Base-by-base conservation (phyloP, 208 protist species). In the Leishmania lainsoni region DNA sequence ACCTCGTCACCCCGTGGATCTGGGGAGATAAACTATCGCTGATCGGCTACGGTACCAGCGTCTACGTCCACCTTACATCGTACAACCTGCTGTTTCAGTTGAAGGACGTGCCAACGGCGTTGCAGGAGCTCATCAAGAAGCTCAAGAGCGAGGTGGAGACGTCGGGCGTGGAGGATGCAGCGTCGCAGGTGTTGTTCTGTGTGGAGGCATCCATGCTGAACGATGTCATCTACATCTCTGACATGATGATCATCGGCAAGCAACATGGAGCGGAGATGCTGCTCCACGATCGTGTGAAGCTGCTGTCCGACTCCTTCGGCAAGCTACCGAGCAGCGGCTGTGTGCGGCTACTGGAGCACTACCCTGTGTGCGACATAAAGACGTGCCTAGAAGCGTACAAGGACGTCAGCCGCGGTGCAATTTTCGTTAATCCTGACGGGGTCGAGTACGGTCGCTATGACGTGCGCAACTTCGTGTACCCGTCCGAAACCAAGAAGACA, bases 391-490 rank as follows among this genome's bases (percentile, higher is more conserved):
- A 87, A 9, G 87, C 86, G 17, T 87, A 94, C 81, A 84, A 84
- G 69, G 75, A 86, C 49, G 48, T 86, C 59, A 89, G 90, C 8
- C 84, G 83, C 69, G 94, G 94, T 54, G 86, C 91, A 12, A 84
- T 97, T 32, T 97, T 97, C 59, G 81, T 95, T 45, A 95, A 97
- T 80, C 94, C 94, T 14, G 94, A 93, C 72, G 94, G 90, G 51
- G 88, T 97, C 70, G 75, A 84, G 39, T 79, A 83, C 70, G 92
- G 92, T 12, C 76, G 76, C 42, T 97, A 94, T 85, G 91, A 97
- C 72, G 90, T 92, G 75, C 84, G 88, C 68, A 97, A 95, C 84
- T 93, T 92, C 79, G 59, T 94, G 59, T 97, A 94, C 80, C 87
- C 87, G 29, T 86, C 80, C 8, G 86, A 90, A 54, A 45, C 83